These are phyloP conservation scores for Auricularia cornea DNA, from an alignment of 768 basidiomycete genomes.

Conservation along the genomic window DNA sequence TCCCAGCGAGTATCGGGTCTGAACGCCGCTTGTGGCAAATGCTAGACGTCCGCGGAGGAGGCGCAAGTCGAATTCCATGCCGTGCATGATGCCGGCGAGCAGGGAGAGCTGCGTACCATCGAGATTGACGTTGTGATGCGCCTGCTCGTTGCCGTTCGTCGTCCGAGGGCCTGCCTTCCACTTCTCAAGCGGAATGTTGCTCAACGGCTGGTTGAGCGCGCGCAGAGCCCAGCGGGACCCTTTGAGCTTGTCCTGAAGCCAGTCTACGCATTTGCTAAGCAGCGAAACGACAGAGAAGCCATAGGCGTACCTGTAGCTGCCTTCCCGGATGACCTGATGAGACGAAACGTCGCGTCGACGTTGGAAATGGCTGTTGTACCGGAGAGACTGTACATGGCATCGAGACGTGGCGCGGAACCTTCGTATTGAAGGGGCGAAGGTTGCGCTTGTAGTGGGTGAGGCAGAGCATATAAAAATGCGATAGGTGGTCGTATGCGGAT, in stretches of 20 bases:
- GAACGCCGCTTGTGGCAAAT: too few relatives aligned
- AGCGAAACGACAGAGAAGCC: not conserved
- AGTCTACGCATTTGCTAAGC: not conserved
- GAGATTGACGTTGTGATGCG: conserved; percentile 1
- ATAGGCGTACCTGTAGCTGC: conserved; percentile 14
- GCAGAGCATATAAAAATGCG: conserved; percentile 15
- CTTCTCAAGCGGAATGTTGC: not conserved
- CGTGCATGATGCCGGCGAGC: conserved; percentile 5
- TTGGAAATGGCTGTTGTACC: conserved; percentile 13
- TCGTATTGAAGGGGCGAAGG: too few relatives aligned
- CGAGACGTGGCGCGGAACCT: not conserved
- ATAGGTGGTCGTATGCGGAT: conserved; percentile 20
- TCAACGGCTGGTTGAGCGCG: not conserved
- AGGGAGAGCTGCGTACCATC: conserved; percentile 2
- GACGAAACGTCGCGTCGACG: conserved; percentile 9
- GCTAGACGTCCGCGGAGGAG: too few relatives aligned
- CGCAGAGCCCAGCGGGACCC: not conserved
- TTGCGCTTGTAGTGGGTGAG: conserved; percentile 16
- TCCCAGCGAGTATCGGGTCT: too few relatives aligned
- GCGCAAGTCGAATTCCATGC: not conserved
- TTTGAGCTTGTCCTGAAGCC: not conserved
- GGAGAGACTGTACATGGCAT: conserved; percentile 20
- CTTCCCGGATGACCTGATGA: conserved; percentile 14
- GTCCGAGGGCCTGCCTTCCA: not conserved
- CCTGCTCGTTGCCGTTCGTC: conserved; percentile 3